Evolutionary conservation across 78 protist genomes (phyloP), one percentile per base, ranked within the genome.

Genomic region (Dictyostelium brefeldianum): DNA sequence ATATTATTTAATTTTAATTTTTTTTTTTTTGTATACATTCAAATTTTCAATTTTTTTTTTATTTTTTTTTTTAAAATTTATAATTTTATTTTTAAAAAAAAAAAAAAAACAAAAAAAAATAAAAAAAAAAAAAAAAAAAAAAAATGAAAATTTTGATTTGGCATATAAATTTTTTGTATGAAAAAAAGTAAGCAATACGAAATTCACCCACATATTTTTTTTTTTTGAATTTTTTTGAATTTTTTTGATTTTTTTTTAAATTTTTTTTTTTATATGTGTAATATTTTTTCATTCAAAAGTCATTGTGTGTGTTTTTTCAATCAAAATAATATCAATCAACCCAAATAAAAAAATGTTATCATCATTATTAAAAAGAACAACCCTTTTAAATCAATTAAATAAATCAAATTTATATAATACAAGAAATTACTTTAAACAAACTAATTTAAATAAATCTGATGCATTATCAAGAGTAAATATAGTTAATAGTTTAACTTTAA

Each of bases 401-500:
- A 70, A 36, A 46, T 29, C 79, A 46, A 73, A 22, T 73, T 3
- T n/a, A 43, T 73, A 50, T 18, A 46, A 11, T 10, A 36, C 43
- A 36, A 78, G 83, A 78, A 54, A 51, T 36, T 78, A 78, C 25
- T 78, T 78, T 36, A 78, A 78, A 78, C 36, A 27, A 20, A 29
- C 48, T 18, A 31, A 31, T 64, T 27, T 54, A n/a, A 25, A 22
- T 1, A 53, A 27, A 29, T 87, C 93, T 65, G 93, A 87, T 77
- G 84, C 83, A 48, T 78, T 87, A 27, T 77, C 84, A 22, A 87
- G 93, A 87, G 93, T 87, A 87, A 17, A 84, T 64, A 10, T 36
- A 36, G 2, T 36, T 36, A 36, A 36, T 36, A n/a, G n/a, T n/a
- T n/a, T n/a, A n/a, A n/a, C n/a, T n/a, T 8, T 1, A 3, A 51